A percentile compares a stretch with the other conserved stretches of the same genome.
Evolutionary conservation across 768 basidiomycete genomes (phyloP).

Genomic region (Tephrocybe sp.): DNA sequence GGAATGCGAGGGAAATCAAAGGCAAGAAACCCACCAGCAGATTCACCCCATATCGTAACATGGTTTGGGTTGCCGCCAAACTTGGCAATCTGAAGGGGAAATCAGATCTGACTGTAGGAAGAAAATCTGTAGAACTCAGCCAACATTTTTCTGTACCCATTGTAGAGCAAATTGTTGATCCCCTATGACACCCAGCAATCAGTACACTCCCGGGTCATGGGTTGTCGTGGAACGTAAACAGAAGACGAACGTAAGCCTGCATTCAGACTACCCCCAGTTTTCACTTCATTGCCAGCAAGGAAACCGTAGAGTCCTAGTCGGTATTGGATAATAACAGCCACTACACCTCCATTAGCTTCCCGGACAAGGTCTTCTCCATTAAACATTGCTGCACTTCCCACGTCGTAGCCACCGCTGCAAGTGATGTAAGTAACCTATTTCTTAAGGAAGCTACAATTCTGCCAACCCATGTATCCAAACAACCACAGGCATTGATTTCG

Average conservation of each 20-base stretch:
- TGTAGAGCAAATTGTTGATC: too few relatives aligned
- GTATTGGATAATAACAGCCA: conserved; percentile 43
- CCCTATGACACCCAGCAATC: too few relatives aligned
- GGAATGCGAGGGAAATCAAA: conserved; percentile 26
- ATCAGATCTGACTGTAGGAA: too few relatives aligned
- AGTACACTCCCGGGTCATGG: too few relatives aligned
- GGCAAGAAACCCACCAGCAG: conserved; percentile 16
- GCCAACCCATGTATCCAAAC: conserved; percentile 46
- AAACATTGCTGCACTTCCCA: conserved; percentile 26
- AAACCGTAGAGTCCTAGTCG: conserved; percentile 47
- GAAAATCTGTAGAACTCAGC: too few relatives aligned
- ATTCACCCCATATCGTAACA: conserved; percentile 30
- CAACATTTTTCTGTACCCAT: too few relatives aligned
- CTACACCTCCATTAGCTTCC: conserved; percentile 31
- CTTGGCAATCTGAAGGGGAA: conserved; percentile 15
- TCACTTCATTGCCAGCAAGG: conserved; percentile 40
- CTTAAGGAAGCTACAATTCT: background rate
- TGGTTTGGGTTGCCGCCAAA: conserved; percentile 24
- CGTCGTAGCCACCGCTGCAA: conserved; percentile 31
- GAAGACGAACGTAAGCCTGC: conserved; percentile 43
- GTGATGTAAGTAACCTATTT: background rate
- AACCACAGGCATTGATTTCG: conserved; percentile 34
- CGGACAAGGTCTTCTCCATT: conserved; percentile 37
- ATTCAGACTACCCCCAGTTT: conserved; percentile 43
- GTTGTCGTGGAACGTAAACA: background rate